These are phyloP conservation scores for Euphorbia pulcherrima DNA, from an alignment of 345 rosid genomes.

Conservation along the genomic window DNA sequence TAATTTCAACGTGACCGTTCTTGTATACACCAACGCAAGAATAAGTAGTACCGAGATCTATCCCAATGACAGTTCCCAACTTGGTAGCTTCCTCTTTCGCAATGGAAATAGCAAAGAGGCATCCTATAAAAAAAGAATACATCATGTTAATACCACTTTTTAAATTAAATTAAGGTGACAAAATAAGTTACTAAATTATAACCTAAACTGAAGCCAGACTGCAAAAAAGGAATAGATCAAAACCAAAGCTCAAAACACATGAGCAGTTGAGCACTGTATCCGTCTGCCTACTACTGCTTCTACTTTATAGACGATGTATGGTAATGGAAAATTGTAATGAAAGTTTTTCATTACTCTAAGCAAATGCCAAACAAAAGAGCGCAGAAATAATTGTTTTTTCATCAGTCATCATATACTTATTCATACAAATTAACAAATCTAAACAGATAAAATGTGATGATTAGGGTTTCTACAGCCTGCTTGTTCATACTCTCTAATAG, in stretches of 20 bases:
- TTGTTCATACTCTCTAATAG: too few species aligned
- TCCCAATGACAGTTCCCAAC: slow-evolving; percentile 91
- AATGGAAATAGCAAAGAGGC: slow-evolving; percentile 52
- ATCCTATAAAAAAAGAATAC: slow-evolving; percentile 31
- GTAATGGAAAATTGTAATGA: too few species aligned
- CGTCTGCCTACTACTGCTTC: background rate
- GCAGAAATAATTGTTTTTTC: background rate
- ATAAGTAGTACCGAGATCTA: slow-evolving; percentile 93
- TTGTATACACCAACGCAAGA: slow-evolving; percentile 98
- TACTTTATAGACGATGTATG: too few species aligned
- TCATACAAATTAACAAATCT: too few species aligned
- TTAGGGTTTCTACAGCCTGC: too few species aligned
- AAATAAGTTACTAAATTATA: background rate
- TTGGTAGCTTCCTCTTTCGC: slow-evolving; percentile 69
- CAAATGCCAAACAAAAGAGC: background rate
- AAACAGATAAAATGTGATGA: too few species aligned
- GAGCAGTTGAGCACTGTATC: too few species aligned
- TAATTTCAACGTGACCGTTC: slow-evolving; percentile 93
- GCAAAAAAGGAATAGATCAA: background rate
- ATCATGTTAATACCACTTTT: background rate
- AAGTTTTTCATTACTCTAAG: background rate
- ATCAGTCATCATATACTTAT: background rate
- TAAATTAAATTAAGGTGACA: background rate
- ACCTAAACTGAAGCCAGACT: background rate
- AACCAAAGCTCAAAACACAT: too few species aligned